phyloP scores from a whole-genome alignment of 106 monocot genomes.

The Dendrobium officinale region DNA sequence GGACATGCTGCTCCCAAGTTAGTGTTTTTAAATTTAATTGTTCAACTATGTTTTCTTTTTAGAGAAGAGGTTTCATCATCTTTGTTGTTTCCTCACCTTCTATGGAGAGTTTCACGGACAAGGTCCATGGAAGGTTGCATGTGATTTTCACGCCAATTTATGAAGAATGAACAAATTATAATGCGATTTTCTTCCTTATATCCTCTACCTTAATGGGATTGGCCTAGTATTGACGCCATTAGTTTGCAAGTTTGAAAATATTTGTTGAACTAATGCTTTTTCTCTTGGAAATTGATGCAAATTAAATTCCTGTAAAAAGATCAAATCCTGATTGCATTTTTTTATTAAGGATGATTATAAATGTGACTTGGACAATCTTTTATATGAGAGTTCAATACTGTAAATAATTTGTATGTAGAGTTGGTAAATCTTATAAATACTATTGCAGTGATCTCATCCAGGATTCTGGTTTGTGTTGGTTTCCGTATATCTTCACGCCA shows the following conservation, averaged over 20 bases:
- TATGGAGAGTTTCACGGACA: not conserved
- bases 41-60: not conserved
- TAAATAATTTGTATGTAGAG: not conserved
- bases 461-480: constrained; percentile 36
- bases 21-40: not conserved
- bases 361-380: not conserved
- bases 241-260: not conserved
- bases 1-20: not conserved
- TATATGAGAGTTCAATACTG: not conserved
- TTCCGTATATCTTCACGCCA: constrained; percentile 18
- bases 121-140: too few species aligned
- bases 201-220: not conserved
- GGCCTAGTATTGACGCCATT: not conserved
- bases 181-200: not conserved
- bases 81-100: not conserved
- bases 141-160: too few species aligned
- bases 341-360: not conserved
- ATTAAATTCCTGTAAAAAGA: not conserved
- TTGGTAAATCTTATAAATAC: constrained; percentile 19
- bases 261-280: not conserved
- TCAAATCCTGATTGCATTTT: not conserved
- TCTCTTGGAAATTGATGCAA: not conserved
- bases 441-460: constrained; percentile 49
- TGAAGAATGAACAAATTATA: not conserved
- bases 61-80: not conserved